Evolutionary conservation across 441 rosid species (phyloP).

Genomic region (Populus tomentosa): DNA sequence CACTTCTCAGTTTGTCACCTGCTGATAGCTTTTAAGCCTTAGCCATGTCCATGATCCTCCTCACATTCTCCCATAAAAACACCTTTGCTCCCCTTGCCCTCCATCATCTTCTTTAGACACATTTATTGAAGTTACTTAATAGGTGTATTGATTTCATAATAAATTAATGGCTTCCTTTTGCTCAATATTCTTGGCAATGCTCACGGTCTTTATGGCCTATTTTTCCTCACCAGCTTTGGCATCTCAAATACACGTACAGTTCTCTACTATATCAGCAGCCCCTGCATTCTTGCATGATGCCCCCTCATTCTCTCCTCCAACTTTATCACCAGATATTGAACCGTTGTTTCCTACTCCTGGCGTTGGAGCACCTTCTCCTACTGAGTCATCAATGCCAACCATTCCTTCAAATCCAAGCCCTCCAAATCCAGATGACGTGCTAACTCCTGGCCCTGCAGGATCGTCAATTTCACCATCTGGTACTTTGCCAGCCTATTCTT

Average conservation of each 20-base stretch:
- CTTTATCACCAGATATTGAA: conserved; percentile 56
- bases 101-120: conserved; percentile 1
- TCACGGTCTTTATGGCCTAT: conserved; percentile 22
- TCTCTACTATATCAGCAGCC: conserved; percentile 66
- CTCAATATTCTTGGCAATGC: conserved; percentile 22
- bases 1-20: neutral
- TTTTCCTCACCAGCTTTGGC: conserved; percentile 22
- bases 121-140: conserved; percentile 19
- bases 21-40: conserved; percentile 16
- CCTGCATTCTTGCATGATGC: conserved; percentile 50
- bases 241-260: conserved; percentile 25
- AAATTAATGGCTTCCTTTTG: conserved; percentile 46
- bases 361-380: conserved; percentile 51
- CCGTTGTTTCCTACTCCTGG: conserved; percentile 67
- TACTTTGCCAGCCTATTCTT: conserved; percentile 36
- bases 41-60: conserved; percentile 6
- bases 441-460: conserved; percentile 40
- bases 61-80: neutral
- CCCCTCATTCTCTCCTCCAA: conserved; percentile 45
- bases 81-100: no score
- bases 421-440: conserved; percentile 60
- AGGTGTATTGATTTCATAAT: conserved; percentile 12
- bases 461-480: conserved; percentile 41
- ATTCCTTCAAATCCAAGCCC: conserved; percentile 83
- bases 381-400: conserved; percentile 55